phyloP scores from a whole-genome alignment of 345 rosid genomes.

The Salix koriyanagi region DNA sequence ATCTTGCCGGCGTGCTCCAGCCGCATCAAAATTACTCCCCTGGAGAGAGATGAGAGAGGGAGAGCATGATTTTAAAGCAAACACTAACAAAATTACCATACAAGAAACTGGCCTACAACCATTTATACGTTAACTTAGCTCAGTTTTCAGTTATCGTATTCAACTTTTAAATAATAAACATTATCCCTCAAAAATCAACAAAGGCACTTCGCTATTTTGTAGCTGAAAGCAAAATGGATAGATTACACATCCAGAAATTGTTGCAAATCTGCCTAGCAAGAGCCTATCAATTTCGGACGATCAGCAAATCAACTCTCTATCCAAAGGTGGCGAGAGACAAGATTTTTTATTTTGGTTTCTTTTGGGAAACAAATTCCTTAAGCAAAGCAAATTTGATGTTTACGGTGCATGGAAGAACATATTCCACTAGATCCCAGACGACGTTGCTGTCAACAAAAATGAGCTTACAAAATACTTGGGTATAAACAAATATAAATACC shows the following conservation, averaged over 20 bases:
- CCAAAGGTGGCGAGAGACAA: neutral
- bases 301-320: neutral
- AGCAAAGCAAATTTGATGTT: too few species aligned
- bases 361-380: too few species aligned
- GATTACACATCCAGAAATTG: neutral
- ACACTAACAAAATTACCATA: neutral
- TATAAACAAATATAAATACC: slow-evolving; percentile 33
- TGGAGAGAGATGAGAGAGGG: slow-evolving; percentile 15
- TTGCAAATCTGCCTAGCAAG: neutral
- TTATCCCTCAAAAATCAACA: neutral
- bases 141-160: too few species aligned
- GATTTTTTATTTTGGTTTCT: neutral
- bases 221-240: neutral
- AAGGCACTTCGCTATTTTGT: neutral
- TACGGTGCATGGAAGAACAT: neutral
- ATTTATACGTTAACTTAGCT: neutral
- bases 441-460: neutral
- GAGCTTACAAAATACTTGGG: neutral
- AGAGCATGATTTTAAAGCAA: neutral
- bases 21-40: slow-evolving; percentile 94
- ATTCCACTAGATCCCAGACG: neutral
- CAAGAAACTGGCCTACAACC: neutral
- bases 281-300: too few species aligned
- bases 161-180: neutral
- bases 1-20: slow-evolving; percentile 87